Percentiles rank a stretch among this genome's conserved stretches.
These are phyloP conservation scores for Hypsizygus marmoreus DNA, from an alignment of 768 basidiomycete genomes.

Conservation along the genomic window DNA sequence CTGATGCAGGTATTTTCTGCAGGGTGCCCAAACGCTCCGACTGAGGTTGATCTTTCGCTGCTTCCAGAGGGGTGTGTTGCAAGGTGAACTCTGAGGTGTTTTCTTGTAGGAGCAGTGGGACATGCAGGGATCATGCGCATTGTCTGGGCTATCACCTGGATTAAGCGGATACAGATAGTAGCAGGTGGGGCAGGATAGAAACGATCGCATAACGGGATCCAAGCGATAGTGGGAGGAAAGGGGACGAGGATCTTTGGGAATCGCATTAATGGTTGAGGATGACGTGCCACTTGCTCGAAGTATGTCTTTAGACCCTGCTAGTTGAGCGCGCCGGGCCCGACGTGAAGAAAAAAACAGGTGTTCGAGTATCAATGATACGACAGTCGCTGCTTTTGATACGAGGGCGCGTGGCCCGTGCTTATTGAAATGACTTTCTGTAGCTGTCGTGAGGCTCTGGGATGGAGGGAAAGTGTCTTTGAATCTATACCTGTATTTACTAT, in stretches of 20 bases:
- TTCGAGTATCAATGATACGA: background rate
- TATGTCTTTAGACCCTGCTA: slow-evolving; percentile 20
- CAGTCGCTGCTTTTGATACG: background rate
- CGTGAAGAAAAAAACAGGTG: slow-evolving; percentile 11
- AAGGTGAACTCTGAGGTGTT: slow-evolving; percentile 15
- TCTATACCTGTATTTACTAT: background rate
- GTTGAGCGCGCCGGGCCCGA: slow-evolving; percentile 17
- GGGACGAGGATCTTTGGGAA: slow-evolving; percentile 25
- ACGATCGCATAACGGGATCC: slow-evolving; percentile 21
- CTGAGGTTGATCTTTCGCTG: background rate
- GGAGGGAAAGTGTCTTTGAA: background rate
- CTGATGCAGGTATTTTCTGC: slow-evolving; percentile 22
- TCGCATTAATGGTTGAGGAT: background rate
- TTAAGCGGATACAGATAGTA: slow-evolving; percentile 19
- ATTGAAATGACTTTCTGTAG: background rate
- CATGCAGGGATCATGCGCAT: background rate
- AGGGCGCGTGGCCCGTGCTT: background rate
- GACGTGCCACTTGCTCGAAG: slow-evolving; percentile 6
- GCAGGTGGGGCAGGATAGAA: slow-evolving; percentile 25
- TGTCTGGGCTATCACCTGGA: slow-evolving; percentile 1
- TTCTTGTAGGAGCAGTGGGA: slow-evolving; percentile 10
- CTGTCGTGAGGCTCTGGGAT: background rate
- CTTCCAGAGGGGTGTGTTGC: slow-evolving; percentile 22
- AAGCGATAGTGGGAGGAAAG: slow-evolving; percentile 15
- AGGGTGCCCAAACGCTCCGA: slow-evolving; percentile 5